Base-by-base conservation (phyloP, 352 stramenopile species). In the Phytophthora sp. region DNA sequence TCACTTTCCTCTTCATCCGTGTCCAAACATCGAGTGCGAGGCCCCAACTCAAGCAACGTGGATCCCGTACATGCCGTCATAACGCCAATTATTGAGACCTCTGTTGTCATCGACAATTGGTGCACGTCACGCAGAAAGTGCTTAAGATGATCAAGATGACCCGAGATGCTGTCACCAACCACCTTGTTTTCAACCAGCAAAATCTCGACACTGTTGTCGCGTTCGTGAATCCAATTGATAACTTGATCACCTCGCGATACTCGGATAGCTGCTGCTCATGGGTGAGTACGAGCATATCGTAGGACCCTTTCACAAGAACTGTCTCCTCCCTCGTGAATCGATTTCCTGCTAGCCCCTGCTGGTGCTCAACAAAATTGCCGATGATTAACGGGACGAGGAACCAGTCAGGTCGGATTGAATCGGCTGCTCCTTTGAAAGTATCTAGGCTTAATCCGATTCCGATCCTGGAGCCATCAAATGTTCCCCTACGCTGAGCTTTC, bases 101-200 rank as follows among this genome's bases (percentile, higher is more conserved):
- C n/a, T n/a, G n/a, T n/a, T n/a, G n/a, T n/a, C n/a, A n/a, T 45
- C 32, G 4, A 32, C 12, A 5, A 48, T 34, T 37, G 7, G 27
- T 51, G 43, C 24, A 38, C 43, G 35, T 34, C 41, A 13, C 15
- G 41, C 13, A 32, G 21, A 11, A 12, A 49, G 15, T 21, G 21
- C 12, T 49, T 21, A 34, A 35, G 41, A 10, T 11, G n/a, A n/a
- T n/a, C n/a, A n/a, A n/a, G n/a, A n/a, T n/a, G n/a, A n/a, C n/a
- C n/a, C n/a, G n/a, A n/a, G n/a, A n/a, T n/a, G n/a, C n/a, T n/a
- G n/a, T n/a, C n/a, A n/a, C n/a, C n/a, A n/a, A n/a, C n/a, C n/a
- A 15, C 7, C 17, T 8, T 49, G 41, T 34, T 38, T 26, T 51
- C 24, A n/a, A 51, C n/a, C 43, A 37, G 37, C 41, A 51, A 51